phyloP scores from a whole-genome alignment of 2,329 filamentous ascomycete genomes.

The Stemphylium lycopersici region DNA sequence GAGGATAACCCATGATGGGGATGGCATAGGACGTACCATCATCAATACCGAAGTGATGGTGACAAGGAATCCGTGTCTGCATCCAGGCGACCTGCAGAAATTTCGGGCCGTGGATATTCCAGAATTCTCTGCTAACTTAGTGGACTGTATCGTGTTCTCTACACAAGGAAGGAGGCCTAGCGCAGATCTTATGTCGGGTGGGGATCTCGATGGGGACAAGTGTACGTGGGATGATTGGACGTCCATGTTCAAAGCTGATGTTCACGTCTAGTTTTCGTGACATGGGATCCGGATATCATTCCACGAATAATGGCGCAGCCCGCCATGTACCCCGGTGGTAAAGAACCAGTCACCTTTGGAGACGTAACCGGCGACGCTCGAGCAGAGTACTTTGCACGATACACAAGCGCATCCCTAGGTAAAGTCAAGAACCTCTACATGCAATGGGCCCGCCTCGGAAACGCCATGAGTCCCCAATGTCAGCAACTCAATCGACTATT shows the following conservation, averaged over 20 bases:
- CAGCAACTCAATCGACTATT: slow-evolving; percentile 53
- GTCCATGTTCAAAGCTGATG: neutral
- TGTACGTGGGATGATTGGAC: slow-evolving; percentile 35
- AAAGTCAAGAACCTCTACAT: slow-evolving; percentile 52
- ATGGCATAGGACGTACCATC: slow-evolving; percentile 45
- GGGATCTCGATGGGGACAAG: slow-evolving; percentile 52
- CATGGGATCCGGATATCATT: slow-evolving; percentile 52
- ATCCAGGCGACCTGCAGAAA: slow-evolving; percentile 54
- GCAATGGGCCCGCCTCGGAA: slow-evolving; percentile 49
- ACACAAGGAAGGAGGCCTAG: slow-evolving; percentile 46
- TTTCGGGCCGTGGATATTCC: slow-evolving; percentile 48
- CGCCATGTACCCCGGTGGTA: slow-evolving; percentile 50
- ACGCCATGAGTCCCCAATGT: slow-evolving; percentile 49
- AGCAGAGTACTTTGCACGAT: slow-evolving; percentile 51
- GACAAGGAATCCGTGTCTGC: slow-evolving; percentile 53
- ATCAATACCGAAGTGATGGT: slow-evolving; percentile 49
- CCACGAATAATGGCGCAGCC: slow-evolving; percentile 46
- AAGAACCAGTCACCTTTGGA: slow-evolving; percentile 46
- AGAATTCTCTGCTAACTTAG: slow-evolving; percentile 45
- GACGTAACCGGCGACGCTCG: slow-evolving; percentile 49
- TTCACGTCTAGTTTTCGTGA: slow-evolving; percentile 47
- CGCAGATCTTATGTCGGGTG: slow-evolving; percentile 53
- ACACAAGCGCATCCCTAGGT: slow-evolving; percentile 49
- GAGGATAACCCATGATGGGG: slow-evolving; percentile 45
- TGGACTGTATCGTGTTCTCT: slow-evolving; percentile 53